Base-by-base conservation (phyloP, 371 early-diverging fungal species). In the Zancudomyces culisetae region DNA sequence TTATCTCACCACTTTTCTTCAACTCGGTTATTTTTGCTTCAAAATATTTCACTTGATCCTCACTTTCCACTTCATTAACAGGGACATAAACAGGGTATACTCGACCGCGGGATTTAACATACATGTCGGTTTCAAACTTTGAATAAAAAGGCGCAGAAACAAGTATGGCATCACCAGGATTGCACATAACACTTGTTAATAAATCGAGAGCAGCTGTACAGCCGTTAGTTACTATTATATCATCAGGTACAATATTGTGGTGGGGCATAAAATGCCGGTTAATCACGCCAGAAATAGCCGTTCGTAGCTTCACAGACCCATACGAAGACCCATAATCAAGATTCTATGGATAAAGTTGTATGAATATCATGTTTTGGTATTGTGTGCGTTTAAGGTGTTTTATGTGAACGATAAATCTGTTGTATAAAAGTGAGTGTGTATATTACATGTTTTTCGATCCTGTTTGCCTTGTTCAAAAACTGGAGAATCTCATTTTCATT, bases 101-200 rank as follows among this genome's bases (percentile, higher is more conserved):
- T 8, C 61, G 64, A 3, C 73, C 77, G 15, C 71, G 68, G 0
- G 78, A 68, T 29, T 71, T 60, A 15, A 59, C 58, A 42, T 60
- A 53, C 24, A 80, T 61, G 52, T 85, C 86, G 3, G 60, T 54
- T 48, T 78, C 75, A 59, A 87, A 80, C 3, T 75, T 79, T 23
- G 81, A 79, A 55, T 87, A 85, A 59, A 70, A 81, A 0, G 88
- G 88, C 3, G 75, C 62, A 8, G 73, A 75, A 19, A 85, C 72
- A 52, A 88, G 55, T 23, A 85, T 61, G 23, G 73, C 78, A 43
- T 86, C 89, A 27, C 82, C 84, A 2, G 74, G 73, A 51, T 88
- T 75, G 24, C 77, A 74, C 1, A 79, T 63, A 6, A 67, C 70
- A 54, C 73, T 69, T 1, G 72, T 61, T 18, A 85, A 58, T 55